Evolutionary conservation across 2,329 filamentous ascomycete genomes (phyloP).

Genomic region (Colletotrichum eremochloae): DNA sequence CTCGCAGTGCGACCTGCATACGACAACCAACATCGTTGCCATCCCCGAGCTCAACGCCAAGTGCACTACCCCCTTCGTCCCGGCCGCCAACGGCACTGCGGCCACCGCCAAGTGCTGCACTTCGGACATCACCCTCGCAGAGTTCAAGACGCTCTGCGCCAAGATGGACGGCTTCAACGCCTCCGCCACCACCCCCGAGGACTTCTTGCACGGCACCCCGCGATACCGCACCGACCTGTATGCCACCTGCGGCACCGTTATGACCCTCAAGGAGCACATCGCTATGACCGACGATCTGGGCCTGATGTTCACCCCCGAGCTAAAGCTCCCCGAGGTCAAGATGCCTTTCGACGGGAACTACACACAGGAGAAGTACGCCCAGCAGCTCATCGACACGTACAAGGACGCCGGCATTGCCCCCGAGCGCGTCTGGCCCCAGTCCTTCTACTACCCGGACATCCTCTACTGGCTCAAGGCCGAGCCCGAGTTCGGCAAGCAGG

Average conservation of each 20-base stretch:
- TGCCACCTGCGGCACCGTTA: slow-evolving; percentile 71
- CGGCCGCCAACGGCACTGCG: slow-evolving; percentile 61
- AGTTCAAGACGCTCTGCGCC: slow-evolving; percentile 76
- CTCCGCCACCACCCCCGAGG: slow-evolving; percentile 67
- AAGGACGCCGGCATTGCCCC: slow-evolving; percentile 65
- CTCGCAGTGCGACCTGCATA: slow-evolving; percentile 76
- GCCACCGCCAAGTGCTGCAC: slow-evolving; percentile 79
- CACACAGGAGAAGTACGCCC: slow-evolving; percentile 74
- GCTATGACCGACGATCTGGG: slow-evolving; percentile 68
- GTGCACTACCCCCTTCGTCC: slow-evolving; percentile 72
- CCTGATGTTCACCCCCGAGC: slow-evolving; percentile 74
- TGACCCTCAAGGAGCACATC: slow-evolving; percentile 74
- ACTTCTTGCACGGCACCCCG: slow-evolving; percentile 71
- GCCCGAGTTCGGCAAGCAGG: slow-evolving; percentile 71
- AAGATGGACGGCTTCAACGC: slow-evolving; percentile 78
- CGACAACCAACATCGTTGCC: slow-evolving; percentile 75
- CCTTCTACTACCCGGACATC: slow-evolving; percentile 74
- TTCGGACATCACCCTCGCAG: slow-evolving; percentile 75
- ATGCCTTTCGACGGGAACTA: slow-evolving; percentile 77
- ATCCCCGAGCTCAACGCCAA: slow-evolving; percentile 73
- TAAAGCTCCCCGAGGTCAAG: slow-evolving; percentile 76
- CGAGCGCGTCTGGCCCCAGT: slow-evolving; percentile 72
- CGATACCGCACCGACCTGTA: slow-evolving; percentile 76
- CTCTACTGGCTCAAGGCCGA: slow-evolving; percentile 76
- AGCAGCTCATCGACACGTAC: slow-evolving; percentile 75